Conservation (phyloP, 495 filamentous ascomycete species). For the Neurospora sp. region DNA sequence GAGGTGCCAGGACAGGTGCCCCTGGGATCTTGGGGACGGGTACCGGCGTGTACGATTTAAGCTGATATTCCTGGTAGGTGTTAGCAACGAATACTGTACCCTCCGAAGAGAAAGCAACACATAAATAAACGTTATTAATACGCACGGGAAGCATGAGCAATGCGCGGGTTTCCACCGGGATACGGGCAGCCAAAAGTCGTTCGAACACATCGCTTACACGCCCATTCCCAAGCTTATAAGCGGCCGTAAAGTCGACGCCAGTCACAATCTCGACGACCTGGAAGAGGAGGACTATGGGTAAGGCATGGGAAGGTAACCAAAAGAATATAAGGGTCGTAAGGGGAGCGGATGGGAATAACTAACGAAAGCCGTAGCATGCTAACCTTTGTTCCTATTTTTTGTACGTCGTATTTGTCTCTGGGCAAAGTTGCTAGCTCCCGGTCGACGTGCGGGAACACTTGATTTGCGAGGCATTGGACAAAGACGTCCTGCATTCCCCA, state of each 20-base stretch:
- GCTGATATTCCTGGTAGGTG: not conserved
- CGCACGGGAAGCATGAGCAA: slow-evolving; percentile 6
- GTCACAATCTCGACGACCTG: slow-evolving; percentile 9
- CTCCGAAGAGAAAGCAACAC: not conserved
- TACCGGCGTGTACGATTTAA: slow-evolving; percentile 1
- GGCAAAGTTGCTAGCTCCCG: slow-evolving; percentile 1
- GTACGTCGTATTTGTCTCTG: not conserved
- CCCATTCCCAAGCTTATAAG: slow-evolving; percentile 9
- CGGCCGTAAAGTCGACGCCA: slow-evolving; percentile 5
- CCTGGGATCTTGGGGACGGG: not conserved
- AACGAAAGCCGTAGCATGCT: not conserved
- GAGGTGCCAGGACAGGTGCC: not conserved
- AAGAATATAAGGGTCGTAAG: not conserved
- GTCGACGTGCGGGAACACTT: slow-evolving; percentile 30
- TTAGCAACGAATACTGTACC: not conserved
- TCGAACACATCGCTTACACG: slow-evolving; percentile 11
- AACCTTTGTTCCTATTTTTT: slow-evolving; percentile 9
- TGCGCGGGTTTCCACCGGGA: not conserved
- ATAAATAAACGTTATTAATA: not conserved
- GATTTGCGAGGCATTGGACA: slow-evolving; percentile 16
- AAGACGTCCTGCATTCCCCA: not conserved
- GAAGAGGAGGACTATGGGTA: not conserved
- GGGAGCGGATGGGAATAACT: not conserved
- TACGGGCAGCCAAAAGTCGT: slow-evolving; percentile 3
- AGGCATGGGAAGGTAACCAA: not conserved